phyloP scores from a whole-genome alignment of 208 protist genomes.

The Acanthamoeba triangularis region DNA sequence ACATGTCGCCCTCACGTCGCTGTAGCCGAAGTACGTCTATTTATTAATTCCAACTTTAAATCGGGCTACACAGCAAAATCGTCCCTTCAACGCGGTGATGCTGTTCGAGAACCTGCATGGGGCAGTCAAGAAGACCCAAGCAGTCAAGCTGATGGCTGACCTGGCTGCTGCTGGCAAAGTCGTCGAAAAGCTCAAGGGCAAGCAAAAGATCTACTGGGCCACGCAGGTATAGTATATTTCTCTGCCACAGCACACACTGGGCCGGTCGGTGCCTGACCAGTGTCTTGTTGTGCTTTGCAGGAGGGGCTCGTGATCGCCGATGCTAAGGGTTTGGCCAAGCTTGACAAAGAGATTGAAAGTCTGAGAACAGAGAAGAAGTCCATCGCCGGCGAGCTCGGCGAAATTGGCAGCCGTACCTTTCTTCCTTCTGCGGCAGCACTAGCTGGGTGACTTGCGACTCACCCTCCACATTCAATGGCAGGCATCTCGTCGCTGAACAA shows the following conservation, averaged over 20 bases:
- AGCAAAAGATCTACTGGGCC: conserved; percentile 75
- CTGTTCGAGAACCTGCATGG: conserved; percentile 63
- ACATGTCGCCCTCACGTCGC: background rate
- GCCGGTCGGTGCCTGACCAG: no score
- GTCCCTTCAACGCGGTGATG: conserved; percentile 70
- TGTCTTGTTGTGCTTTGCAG: background rate
- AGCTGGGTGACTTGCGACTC: no score
- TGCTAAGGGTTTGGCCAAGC: conserved; percentile 19
- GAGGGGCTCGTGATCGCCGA: conserved; percentile 53
- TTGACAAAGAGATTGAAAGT: conserved; percentile 63
- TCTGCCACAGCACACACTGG: background rate
- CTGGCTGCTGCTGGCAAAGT: conserved; percentile 38
- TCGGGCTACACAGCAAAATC: conserved; percentile 50
- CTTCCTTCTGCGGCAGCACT: background rate
- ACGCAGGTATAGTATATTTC: background rate
- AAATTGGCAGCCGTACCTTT: conserved; percentile 19
- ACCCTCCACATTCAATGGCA: background rate
- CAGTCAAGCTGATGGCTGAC: conserved; percentile 51
- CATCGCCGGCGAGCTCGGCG: conserved; percentile 12
- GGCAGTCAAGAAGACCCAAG: conserved; percentile 65
- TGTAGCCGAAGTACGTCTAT: background rate
- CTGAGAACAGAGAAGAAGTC: background rate
- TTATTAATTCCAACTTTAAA: background rate
- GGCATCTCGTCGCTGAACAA: conserved; percentile 61
- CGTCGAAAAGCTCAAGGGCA: conserved; percentile 72